Conservation (phyloP, 139 green algal species). For the Gonium pectorale region DNA sequence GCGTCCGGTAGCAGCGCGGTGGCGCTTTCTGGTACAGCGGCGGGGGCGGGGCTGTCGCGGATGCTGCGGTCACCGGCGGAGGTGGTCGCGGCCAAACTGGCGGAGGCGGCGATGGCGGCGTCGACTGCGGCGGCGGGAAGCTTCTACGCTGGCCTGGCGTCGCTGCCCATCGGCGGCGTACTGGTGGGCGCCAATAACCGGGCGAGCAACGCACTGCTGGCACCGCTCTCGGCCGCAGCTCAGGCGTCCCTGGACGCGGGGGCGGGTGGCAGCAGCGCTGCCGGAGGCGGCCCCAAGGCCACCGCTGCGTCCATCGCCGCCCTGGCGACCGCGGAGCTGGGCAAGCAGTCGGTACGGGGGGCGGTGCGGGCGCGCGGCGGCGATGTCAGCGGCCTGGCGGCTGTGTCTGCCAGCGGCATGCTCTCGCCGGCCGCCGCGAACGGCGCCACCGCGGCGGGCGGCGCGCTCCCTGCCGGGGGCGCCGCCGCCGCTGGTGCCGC, state of each 20-base stretch:
- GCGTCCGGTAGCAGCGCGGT: neutral
- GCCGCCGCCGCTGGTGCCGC: too few relatives aligned
- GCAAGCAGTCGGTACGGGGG: conserved; percentile 8
- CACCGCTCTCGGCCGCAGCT: conserved; percentile 29
- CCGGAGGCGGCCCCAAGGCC: neutral
- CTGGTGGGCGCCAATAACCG: conserved; percentile 8
- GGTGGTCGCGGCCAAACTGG: conserved; percentile 66
- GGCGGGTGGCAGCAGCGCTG: too few relatives aligned
- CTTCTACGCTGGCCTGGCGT: conserved; percentile 53
- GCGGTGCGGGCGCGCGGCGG: neutral
- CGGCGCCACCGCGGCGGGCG: neutral
- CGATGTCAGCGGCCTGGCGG: conserved; percentile 16
- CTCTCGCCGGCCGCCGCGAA: neutral
- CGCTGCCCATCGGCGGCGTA: conserved; percentile 48
- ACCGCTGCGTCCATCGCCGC: conserved; percentile 36
- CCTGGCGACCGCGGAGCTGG: conserved; percentile 20
- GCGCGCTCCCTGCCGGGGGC: neutral
- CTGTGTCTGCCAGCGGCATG: neutral
- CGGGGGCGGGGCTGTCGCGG: neutral
- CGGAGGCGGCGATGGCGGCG: conserved; percentile 65
- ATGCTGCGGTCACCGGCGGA: conserved; percentile 54
- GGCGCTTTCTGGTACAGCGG: neutral
- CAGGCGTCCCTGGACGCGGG: too few relatives aligned
- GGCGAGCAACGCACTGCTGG: conserved; percentile 26
- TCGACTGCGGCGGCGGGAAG: conserved; percentile 46